phyloP scores from a whole-genome alignment of 2,329 filamentous ascomycete species.

The Botrytis aclada region DNA sequence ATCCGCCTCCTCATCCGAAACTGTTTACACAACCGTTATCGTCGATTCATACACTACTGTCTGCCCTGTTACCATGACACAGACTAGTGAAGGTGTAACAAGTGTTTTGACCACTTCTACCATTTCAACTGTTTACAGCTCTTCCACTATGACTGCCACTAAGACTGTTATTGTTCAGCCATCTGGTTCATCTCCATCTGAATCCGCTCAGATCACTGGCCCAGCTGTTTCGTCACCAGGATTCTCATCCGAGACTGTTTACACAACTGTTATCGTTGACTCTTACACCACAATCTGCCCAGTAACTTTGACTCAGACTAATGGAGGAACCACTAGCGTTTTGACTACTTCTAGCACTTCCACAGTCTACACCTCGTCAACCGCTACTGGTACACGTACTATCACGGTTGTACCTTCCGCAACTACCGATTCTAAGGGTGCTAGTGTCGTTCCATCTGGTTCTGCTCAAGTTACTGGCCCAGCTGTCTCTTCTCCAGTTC shows the following conservation, averaged over 20 bases:
- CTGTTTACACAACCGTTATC: background rate
- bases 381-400: background rate
- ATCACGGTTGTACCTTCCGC: background rate
- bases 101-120: constrained; percentile 3
- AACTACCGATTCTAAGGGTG: background rate
- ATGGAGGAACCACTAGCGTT: background rate
- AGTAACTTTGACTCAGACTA: constrained; percentile 8
- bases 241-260: background rate
- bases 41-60: constrained; percentile 9
- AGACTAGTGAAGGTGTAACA: background rate
- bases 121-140: background rate
- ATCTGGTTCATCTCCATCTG: background rate
- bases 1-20: background rate
- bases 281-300: constrained; percentile 2
- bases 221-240: background rate
- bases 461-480: background rate
- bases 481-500: background rate
- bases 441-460: background rate
- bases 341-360: constrained; percentile 4
- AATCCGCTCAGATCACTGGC: background rate
- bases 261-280: constrained; percentile 2
- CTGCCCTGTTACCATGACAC: constrained; percentile 10
- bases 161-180: background rate
- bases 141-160: background rate
- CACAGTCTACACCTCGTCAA: background rate